Evolutionary conservation across 768 basidiomycete species (phyloP).

Genomic region (Mrakia blollopis): DNA sequence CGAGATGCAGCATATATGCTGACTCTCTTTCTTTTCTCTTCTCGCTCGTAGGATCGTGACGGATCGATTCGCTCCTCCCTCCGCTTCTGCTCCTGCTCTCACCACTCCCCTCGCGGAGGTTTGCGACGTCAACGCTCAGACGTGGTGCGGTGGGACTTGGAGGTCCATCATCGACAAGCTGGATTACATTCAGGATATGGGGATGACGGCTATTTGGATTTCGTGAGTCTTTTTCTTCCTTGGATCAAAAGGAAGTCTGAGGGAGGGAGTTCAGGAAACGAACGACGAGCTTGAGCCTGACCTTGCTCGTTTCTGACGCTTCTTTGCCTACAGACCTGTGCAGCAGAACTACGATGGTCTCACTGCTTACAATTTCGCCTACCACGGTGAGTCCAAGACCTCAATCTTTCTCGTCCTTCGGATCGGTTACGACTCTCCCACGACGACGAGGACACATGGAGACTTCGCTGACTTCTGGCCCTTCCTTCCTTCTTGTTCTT

Average conservation of each 20-base stretch:
- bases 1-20: neutral
- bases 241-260: neutral
- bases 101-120: slow-evolving; percentile 41
- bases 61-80: slow-evolving; percentile 68
- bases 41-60: slow-evolving; percentile 55
- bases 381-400: slow-evolving; percentile 22
- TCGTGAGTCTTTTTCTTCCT: slow-evolving; percentile 42
- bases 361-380: slow-evolving; percentile 28
- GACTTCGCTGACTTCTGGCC: too few species aligned
- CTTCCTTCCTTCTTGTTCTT: neutral
- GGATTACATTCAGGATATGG: slow-evolving; percentile 78
- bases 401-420: neutral
- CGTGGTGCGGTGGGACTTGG: slow-evolving; percentile 87
- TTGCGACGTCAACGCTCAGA: slow-evolving; percentile 59
- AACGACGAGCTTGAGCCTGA: neutral
- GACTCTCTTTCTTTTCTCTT: neutral
- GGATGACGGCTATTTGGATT: slow-evolving; percentile 82
- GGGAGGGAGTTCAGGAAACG: neutral
- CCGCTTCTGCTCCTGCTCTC: slow-evolving; percentile 49
- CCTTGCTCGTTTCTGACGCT: neutral
- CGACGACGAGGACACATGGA: neutral
- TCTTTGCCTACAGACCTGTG: slow-evolving; percentile 12
- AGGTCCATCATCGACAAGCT: slow-evolving; percentile 61
- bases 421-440: neutral
- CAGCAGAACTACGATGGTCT: slow-evolving; percentile 26